Percentiles rank a stretch among this genome's conserved stretches.
Conservation (phyloP, 306 rosid species). For the Lathyrus oleraceus region DNA sequence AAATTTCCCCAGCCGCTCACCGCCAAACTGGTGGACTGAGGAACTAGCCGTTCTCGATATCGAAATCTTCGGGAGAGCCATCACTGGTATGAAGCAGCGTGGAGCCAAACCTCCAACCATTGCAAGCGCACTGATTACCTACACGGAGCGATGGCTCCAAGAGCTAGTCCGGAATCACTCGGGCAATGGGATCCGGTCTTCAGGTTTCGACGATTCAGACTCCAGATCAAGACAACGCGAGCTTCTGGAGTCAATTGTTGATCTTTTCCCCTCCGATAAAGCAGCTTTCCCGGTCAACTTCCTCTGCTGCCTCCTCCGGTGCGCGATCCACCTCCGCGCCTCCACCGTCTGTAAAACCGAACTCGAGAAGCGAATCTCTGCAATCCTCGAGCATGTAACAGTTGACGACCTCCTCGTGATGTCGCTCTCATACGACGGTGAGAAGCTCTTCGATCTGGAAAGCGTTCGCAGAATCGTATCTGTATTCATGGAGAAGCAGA, state of each 20-base stretch:
- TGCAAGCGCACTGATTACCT: conserved; percentile 66
- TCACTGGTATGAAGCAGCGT: conserved; percentile 58
- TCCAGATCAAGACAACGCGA: conserved; percentile 44
- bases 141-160: conserved; percentile 67
- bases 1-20: conserved; percentile 70
- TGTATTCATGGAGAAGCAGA: conserved; percentile 66
- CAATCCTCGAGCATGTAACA: conserved; percentile 66
- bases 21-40: conserved; percentile 89
- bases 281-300: conserved; percentile 71
- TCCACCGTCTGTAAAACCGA: conserved; percentile 55
- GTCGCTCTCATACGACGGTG: conserved; percentile 84
- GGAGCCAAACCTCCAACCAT: conserved; percentile 54
- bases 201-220: conserved; percentile 18
- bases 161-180: conserved; percentile 84
- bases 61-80: conserved; percentile 51
- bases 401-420: conserved; percentile 69
- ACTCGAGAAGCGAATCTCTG: conserved; percentile 66
- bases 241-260: conserved; percentile 54
- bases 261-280: conserved; percentile 74
- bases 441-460: conserved; percentile 74
- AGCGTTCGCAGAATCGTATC: conserved; percentile 70
- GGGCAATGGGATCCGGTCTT: conserved; percentile 45
- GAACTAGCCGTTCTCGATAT: conserved; percentile 64
- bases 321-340: conserved; percentile 61
- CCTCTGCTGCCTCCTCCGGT: conserved; percentile 81